Evolutionary conservation across 2,329 filamentous ascomycete genomes (phyloP).

Genomic region (Colletotrichum incanum): DNA sequence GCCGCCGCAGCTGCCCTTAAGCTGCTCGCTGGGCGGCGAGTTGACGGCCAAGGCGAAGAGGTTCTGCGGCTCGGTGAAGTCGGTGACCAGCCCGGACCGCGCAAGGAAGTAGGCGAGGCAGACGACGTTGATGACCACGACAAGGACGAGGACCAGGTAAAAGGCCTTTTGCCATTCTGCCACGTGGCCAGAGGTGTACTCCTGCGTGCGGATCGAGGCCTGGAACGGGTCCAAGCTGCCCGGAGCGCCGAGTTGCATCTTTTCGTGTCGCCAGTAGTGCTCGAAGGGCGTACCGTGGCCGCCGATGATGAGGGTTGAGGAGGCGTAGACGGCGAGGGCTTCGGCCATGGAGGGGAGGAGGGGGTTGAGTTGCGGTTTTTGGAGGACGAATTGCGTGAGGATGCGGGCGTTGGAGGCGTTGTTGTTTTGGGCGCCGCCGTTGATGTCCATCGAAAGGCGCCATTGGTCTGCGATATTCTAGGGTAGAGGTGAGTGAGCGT

Average conservation of each 20-base stretch:
- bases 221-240: slow-evolving; percentile 72
- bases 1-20: slow-evolving; percentile 58
- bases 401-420: slow-evolving; percentile 74
- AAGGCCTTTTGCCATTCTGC: slow-evolving; percentile 76
- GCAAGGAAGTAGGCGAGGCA: slow-evolving; percentile 75
- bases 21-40: slow-evolving; percentile 56
- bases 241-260: slow-evolving; percentile 57
- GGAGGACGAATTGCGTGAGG: slow-evolving; percentile 69
- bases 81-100: slow-evolving; percentile 76
- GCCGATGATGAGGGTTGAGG: slow-evolving; percentile 76
- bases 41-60: slow-evolving; percentile 82
- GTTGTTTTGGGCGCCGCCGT: slow-evolving; percentile 67
- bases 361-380: slow-evolving; percentile 59
- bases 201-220: slow-evolving; percentile 73
- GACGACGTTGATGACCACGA: slow-evolving; percentile 77
- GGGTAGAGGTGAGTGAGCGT: neutral
- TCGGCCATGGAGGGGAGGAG: slow-evolving; percentile 79
- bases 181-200: slow-evolving; percentile 79
- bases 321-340: slow-evolving; percentile 78
- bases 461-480: slow-evolving; percentile 68
- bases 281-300: slow-evolving; percentile 73
- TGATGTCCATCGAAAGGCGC: slow-evolving; percentile 69
- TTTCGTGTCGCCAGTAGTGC: slow-evolving; percentile 67
- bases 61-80: slow-evolving; percentile 85
- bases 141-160: slow-evolving; percentile 75